These are phyloP conservation scores for Chaetoscypha palmicola DNA, from an alignment of 2,329 filamentous ascomycete species.

Conservation along the genomic window DNA sequence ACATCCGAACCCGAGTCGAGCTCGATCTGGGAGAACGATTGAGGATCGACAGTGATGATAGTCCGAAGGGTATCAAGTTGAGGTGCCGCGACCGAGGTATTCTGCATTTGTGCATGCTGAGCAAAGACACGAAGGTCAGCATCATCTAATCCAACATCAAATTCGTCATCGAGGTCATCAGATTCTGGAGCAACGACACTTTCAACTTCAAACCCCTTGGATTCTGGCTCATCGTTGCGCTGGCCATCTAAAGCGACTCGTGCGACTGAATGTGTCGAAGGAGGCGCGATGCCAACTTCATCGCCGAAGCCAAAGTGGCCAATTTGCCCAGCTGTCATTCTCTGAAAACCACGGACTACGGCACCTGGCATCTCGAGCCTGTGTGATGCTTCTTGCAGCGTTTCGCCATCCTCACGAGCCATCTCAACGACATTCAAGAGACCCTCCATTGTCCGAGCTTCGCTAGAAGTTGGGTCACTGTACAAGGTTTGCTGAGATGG, in stretches of 20 bases:
- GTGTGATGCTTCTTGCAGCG: neutral
- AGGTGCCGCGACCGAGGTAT: neutral
- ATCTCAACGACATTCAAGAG: neutral
- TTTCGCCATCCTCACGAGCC: neutral
- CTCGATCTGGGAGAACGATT: neutral
- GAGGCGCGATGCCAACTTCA: neutral
- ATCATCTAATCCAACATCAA: constrained; percentile 24
- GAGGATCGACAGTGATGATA: neutral
- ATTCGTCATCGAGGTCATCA: constrained; percentile 16
- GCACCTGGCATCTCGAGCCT: neutral
- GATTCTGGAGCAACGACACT: neutral
- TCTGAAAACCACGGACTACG: neutral
- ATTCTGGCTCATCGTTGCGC: constrained; percentile 6
- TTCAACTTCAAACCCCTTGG: no score
- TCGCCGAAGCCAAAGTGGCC: constrained; percentile 6
- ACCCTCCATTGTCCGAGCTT: neutral
- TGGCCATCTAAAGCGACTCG: neutral
- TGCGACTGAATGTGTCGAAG: neutral
- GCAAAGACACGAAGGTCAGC: constrained; percentile 18
- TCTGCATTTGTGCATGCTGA: neutral
- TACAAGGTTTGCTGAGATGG: neutral
- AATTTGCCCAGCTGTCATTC: neutral
- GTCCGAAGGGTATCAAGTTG: no score
- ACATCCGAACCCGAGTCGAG: neutral
- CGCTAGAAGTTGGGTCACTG: constrained; percentile 7